These are phyloP conservation scores for Diospyros kaki DNA, from an alignment of 148 eudicot genomes.

Conservation along the genomic window DNA sequence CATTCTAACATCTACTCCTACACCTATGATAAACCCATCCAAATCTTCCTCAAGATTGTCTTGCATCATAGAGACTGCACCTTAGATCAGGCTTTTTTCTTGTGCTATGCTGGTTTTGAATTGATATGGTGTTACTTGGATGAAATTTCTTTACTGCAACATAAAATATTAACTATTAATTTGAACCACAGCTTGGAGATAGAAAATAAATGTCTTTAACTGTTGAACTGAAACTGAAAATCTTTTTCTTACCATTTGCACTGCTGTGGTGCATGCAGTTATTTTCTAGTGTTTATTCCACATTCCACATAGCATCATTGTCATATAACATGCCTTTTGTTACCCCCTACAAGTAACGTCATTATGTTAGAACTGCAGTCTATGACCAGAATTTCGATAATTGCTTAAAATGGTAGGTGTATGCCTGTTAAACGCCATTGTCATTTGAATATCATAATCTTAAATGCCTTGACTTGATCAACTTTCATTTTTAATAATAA, in stretches of 20 bases:
- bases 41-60: too few relatives aligned
- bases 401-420: background rate
- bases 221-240: background rate
- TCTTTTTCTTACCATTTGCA: background rate
- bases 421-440: background rate
- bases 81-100: background rate
- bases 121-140: background rate
- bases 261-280: background rate
- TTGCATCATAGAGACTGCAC: too few relatives aligned
- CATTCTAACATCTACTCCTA: too few relatives aligned
- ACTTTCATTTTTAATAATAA: slow-evolving; percentile 3
- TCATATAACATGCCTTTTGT: background rate
- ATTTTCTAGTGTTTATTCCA: background rate
- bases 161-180: background rate
- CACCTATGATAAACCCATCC: too few relatives aligned
- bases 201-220: background rate
- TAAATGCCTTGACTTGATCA: background rate
- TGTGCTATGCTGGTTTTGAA: background rate
- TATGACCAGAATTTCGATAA: background rate
- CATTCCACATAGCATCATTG: background rate
- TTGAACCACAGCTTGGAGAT: slow-evolving; percentile 1
- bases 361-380: background rate
- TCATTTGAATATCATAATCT: background rate
- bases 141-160: background rate
- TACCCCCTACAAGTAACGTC: background rate